These are phyloP conservation scores for Beauveria rudraprayagi DNA, from an alignment of 2,329 filamentous ascomycete genomes.

Conservation along the genomic window DNA sequence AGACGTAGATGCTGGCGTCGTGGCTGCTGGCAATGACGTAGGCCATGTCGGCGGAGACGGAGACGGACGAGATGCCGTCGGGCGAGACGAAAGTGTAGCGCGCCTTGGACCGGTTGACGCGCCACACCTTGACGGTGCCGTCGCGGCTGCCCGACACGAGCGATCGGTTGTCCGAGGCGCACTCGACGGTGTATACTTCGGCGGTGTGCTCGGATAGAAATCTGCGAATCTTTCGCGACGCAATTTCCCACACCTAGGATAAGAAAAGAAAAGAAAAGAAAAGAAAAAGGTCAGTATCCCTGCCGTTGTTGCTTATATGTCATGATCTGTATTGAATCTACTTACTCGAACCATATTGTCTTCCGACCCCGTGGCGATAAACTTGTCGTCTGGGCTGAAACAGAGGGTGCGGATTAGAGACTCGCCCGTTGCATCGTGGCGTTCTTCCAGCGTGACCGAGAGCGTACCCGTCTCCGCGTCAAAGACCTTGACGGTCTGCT, in stretches of 20 bases:
- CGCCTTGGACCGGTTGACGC: slow-evolving; percentile 76
- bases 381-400: slow-evolving; percentile 93
- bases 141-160: slow-evolving; percentile 95
- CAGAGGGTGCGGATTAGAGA: slow-evolving; percentile 96
- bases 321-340: slow-evolving; percentile 11
- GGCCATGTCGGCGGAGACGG: slow-evolving; percentile 90
- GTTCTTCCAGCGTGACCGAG: slow-evolving; percentile 83
- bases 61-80: slow-evolving; percentile 93
- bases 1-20: slow-evolving; percentile 95
- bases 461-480: slow-evolving; percentile 82
- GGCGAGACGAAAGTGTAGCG: slow-evolving; percentile 84
- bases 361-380: slow-evolving; percentile 89
- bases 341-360: slow-evolving; percentile 92
- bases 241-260: slow-evolving; percentile 85
- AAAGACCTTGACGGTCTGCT: slow-evolving; percentile 95
- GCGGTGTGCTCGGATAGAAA: slow-evolving; percentile 93
- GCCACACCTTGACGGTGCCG: slow-evolving; percentile 90
- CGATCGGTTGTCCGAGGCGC: slow-evolving; percentile 82
- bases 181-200: slow-evolving; percentile 95
- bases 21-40: slow-evolving; percentile 90
- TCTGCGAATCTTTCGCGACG: slow-evolving; percentile 71
- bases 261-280: slow-evolving; percentile 12
- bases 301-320: neutral
- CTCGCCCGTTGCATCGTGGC: slow-evolving; percentile 70
- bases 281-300: neutral